phyloP scores from a whole-genome alignment of 2,329 filamentous ascomycete species.

The Clathrospora elynae region DNA sequence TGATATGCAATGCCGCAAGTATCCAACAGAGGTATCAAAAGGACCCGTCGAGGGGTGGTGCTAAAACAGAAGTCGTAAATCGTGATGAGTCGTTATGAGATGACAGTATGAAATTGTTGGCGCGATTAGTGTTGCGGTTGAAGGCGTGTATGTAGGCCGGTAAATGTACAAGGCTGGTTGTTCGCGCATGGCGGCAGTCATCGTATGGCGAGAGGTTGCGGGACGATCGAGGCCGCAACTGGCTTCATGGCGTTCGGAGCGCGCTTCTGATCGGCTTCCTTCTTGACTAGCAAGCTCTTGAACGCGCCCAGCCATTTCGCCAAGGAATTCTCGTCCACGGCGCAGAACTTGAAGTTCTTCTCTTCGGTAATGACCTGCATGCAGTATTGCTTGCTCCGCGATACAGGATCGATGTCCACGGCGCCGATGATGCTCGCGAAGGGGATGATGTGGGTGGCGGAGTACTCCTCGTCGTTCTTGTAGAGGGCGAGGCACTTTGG shows the following conservation, averaged over 20 bases:
- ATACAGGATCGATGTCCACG: slow-evolving; percentile 88
- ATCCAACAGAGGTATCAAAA: slow-evolving; percentile 15
- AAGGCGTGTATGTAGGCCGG: slow-evolving; percentile 7
- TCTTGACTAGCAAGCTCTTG: slow-evolving; percentile 80
- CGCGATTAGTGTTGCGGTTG: slow-evolving; percentile 9
- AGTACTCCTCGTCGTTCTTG: slow-evolving; percentile 90
- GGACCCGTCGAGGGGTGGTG: background rate
- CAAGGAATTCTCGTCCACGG: slow-evolving; percentile 78
- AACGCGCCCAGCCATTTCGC: slow-evolving; percentile 86
- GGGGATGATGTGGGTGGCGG: slow-evolving; percentile 79
- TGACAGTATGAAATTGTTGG: background rate
- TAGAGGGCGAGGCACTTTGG: slow-evolving; percentile 86
- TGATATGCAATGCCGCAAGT: slow-evolving; percentile 7
- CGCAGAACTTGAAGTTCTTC: slow-evolving; percentile 61
- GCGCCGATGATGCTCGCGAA: slow-evolving; percentile 82
- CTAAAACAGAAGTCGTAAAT: slow-evolving; percentile 9
- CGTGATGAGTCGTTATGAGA: slow-evolving; percentile 11
- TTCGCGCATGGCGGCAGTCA: slow-evolving; percentile 1
- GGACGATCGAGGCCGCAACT: no score
- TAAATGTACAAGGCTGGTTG: slow-evolving; percentile 12
- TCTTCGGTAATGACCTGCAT: slow-evolving; percentile 94
- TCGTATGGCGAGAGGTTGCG: slow-evolving; percentile 14
- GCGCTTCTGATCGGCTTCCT: slow-evolving; percentile 53
- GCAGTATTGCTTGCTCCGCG: slow-evolving; percentile 81
- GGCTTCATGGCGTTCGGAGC: slow-evolving; percentile 16